A percentile compares a stretch with the other conserved stretches of the same genome.
These are phyloP conservation scores for Podila clonocystis DNA, from an alignment of 192 early-diverging fungal genomes.

Conservation along the genomic window DNA sequence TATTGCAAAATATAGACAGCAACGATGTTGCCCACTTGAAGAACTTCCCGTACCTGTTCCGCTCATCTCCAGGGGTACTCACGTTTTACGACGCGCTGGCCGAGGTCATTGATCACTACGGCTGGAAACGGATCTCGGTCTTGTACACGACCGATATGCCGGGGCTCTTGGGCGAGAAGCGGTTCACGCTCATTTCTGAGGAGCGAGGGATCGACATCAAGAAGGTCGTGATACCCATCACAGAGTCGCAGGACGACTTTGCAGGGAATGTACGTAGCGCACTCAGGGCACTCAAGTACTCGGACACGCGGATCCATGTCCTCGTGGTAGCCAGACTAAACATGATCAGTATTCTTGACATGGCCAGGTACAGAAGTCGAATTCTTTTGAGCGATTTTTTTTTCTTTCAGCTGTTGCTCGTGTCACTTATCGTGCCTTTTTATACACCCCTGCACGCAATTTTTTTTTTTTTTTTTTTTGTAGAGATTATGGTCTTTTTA, in stretches of 20 bases:
- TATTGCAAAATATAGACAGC: constrained; percentile 17
- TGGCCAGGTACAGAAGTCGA: constrained; percentile 5
- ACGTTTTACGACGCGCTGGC: constrained; percentile 4
- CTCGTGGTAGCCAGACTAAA: constrained; percentile 6
- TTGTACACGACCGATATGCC: constrained; percentile 25
- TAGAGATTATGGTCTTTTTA: constrained; percentile 24
- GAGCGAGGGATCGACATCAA: neutral
- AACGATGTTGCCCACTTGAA: constrained; percentile 7
- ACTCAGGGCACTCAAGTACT: constrained; percentile 2
- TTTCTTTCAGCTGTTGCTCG: too few species aligned
- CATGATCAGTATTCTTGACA: constrained; percentile 7
- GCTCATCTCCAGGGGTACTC: constrained; percentile 16
- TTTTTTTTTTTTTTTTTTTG: neutral
- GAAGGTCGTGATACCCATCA: constrained; percentile 9
- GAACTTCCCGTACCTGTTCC: constrained; percentile 21
- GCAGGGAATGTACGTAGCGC: neutral
- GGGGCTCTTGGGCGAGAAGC: constrained; percentile 30
- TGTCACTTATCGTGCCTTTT: too few species aligned
- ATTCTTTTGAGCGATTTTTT: neutral
- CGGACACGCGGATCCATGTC: constrained; percentile 32
- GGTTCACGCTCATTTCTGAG: constrained; percentile 4
- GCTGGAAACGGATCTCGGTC: constrained; percentile 25
- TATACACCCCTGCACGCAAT: too few species aligned
- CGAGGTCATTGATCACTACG: constrained; percentile 11
- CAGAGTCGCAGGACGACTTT: neutral